phyloP scores from a whole-genome alignment of 169 alveolate genomes.

The Amoebophrya sp. region DNA sequence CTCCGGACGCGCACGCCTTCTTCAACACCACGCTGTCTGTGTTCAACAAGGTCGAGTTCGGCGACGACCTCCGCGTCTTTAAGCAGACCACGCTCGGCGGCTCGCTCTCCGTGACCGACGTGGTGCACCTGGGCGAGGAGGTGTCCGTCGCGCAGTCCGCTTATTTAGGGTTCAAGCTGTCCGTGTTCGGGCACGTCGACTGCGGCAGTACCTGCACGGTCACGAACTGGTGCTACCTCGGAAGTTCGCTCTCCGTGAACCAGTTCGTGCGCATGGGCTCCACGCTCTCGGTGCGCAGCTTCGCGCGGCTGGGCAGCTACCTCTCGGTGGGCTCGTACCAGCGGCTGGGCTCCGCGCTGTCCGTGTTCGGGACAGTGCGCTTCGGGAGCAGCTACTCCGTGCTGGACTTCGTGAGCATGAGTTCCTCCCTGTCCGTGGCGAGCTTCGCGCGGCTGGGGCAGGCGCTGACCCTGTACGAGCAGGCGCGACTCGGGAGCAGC shows the following conservation, averaged over 20 bases:
- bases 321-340: background rate
- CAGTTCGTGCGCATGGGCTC: constrained; percentile 10
- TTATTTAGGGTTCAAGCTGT: background rate
- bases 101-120: background rate
- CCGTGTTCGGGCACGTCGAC: constrained; percentile 4
- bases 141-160: constrained; percentile 1
- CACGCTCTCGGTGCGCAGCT: background rate
- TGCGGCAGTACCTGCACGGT: constrained; percentile 1
- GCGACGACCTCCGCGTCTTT: background rate
- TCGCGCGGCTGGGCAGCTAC: background rate
- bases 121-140: background rate
- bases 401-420: too few species aligned
- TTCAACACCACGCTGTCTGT: background rate
- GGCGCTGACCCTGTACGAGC: background rate
- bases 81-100: background rate
- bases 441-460: background rate
- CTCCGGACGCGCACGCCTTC: background rate
- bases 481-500: background rate
- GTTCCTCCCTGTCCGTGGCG: too few species aligned
- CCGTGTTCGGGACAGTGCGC: constrained; percentile 2
- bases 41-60: background rate
- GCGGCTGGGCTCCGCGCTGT: background rate
- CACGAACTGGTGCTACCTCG: constrained; percentile 1
- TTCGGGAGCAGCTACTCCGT: background rate
- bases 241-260: background rate